Percentiles rank a stretch among this genome's conserved stretches.
Evolutionary conservation across 352 stramenopile genomes (phyloP).

Genomic region (Pythium folliculosum): DNA sequence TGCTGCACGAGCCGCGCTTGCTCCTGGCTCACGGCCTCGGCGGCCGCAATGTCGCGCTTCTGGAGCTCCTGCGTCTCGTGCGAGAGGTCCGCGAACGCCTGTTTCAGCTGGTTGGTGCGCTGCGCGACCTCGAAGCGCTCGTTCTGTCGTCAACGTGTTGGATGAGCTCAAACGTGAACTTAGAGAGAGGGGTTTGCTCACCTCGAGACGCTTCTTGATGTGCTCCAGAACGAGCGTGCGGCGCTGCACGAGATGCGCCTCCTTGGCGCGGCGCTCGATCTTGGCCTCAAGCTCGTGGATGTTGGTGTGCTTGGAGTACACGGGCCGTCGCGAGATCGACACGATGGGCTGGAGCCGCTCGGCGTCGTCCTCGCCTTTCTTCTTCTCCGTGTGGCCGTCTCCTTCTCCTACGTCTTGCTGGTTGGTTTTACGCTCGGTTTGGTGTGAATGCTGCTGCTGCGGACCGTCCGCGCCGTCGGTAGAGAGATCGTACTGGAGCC

Average conservation of each 20-base stretch:
- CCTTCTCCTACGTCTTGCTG: too few relatives aligned
- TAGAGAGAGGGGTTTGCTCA: constrained; percentile 11
- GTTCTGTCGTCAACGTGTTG: constrained; percentile 24
- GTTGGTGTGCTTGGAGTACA: constrained; percentile 87
- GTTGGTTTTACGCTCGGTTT: not conserved
- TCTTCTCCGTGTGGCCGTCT: not conserved
- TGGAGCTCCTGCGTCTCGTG: constrained; percentile 76
- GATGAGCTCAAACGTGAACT: not conserved
- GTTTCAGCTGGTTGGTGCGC: constrained; percentile 67
- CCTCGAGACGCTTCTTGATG: constrained; percentile 73
- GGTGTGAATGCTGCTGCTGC: not conserved
- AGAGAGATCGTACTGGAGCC: constrained; percentile 50
- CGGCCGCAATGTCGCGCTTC: constrained; percentile 73
- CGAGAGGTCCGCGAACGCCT: constrained; percentile 53
- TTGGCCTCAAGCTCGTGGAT: constrained; percentile 72
- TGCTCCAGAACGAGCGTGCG: constrained; percentile 75
- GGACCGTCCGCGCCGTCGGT: not conserved
- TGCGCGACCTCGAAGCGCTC: constrained; percentile 55
- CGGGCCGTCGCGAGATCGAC: constrained; percentile 70
- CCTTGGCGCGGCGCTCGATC: constrained; percentile 57
- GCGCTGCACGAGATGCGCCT: constrained; percentile 62
- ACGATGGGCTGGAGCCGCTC: constrained; percentile 68
- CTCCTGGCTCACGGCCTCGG: constrained; percentile 70
- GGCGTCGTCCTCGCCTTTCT: constrained; percentile 28
- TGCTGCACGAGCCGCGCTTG: constrained; percentile 67